Evolutionary conservation across 2,329 filamentous ascomycete species (phyloP).

Genomic region (Hymenoscyphus linearis): DNA sequence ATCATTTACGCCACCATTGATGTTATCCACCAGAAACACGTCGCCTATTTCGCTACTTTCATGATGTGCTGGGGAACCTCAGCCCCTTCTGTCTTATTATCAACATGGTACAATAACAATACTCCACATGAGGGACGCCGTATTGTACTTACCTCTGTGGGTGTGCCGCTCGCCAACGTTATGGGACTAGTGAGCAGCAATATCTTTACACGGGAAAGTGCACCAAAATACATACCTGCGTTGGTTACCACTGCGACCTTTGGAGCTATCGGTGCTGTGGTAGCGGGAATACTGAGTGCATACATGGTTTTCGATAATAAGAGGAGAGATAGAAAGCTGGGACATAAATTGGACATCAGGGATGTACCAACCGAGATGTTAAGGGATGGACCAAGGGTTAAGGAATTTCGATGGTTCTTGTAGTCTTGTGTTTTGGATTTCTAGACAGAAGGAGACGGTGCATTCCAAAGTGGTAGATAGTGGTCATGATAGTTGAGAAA

Average conservation of each 20-base stretch:
- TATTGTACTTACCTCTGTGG: conserved; percentile 55
- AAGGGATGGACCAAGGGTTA: conserved; percentile 46
- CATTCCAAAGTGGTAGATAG: conserved; percentile 2
- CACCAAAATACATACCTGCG: conserved; percentile 61
- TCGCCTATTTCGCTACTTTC: conserved; percentile 62
- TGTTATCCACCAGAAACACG: conserved; percentile 43
- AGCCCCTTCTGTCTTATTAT: conserved; percentile 28
- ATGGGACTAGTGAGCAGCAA: conserved; percentile 66
- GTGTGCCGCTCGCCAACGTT: conserved; percentile 57
- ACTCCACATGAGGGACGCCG: conserved; percentile 58
- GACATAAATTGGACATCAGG: conserved; percentile 26
- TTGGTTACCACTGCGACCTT: conserved; percentile 61
- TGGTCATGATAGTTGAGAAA: neutral
- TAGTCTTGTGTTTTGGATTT: conserved; percentile 19
- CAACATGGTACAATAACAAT: conserved; percentile 55
- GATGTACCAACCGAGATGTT: conserved; percentile 53
- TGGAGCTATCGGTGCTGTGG: conserved; percentile 52
- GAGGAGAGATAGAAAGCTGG: conserved; percentile 24
- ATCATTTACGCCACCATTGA: conserved; percentile 70
- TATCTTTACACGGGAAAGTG: conserved; percentile 60
- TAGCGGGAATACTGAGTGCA: conserved; percentile 49
- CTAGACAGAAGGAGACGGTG: neutral
- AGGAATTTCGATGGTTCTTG: conserved; percentile 55
- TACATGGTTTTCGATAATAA: conserved; percentile 56
- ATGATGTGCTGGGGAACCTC: conserved; percentile 54